Evolutionary conservation across 768 basidiomycete genomes (phyloP).

Genomic region (Russula foetens): DNA sequence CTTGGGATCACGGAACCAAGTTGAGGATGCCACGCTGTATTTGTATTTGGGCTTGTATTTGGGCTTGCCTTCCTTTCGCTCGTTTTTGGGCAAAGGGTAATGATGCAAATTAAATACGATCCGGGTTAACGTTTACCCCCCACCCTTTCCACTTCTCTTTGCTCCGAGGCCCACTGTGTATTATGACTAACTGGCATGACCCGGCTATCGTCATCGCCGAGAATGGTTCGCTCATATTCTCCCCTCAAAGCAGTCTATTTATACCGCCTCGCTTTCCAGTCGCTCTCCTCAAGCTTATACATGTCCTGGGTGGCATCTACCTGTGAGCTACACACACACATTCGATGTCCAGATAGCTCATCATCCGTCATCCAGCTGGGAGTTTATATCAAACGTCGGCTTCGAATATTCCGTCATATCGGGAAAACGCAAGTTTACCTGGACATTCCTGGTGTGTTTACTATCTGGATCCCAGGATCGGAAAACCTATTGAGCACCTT

Average conservation of each 20-base stretch:
- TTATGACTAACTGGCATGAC: constrained; percentile 4
- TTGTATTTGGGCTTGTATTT: too few species aligned
- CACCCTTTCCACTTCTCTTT: too few species aligned
- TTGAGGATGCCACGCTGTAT: too few species aligned
- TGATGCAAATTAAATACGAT: too few species aligned
- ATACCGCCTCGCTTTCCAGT: neutral
- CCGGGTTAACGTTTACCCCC: too few species aligned
- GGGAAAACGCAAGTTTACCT: constrained; percentile 6
- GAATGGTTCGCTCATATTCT: neutral
- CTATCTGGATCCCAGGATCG: neutral
- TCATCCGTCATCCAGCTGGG: constrained; percentile 3
- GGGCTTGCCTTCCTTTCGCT: too few species aligned
- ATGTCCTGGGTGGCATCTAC: constrained; percentile 12
- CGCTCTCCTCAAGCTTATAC: neutral
- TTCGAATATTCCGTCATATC: constrained; percentile 7
- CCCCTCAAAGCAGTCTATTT: neutral
- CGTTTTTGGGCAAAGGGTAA: too few species aligned
- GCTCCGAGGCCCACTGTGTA: neutral
- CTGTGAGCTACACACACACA: neutral
- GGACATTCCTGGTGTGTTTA: constrained; percentile 10
- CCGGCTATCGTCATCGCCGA: neutral
- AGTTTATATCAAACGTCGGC: constrained; percentile 1
- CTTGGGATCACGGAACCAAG: too few species aligned
- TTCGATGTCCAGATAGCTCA: too few species aligned
- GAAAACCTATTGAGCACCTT: neutral